Percentiles rank a stretch among this genome's conserved stretches.
phyloP scores from a whole-genome alignment of 164 flowering plant genomes.

The Pachysandra terminalis region DNA sequence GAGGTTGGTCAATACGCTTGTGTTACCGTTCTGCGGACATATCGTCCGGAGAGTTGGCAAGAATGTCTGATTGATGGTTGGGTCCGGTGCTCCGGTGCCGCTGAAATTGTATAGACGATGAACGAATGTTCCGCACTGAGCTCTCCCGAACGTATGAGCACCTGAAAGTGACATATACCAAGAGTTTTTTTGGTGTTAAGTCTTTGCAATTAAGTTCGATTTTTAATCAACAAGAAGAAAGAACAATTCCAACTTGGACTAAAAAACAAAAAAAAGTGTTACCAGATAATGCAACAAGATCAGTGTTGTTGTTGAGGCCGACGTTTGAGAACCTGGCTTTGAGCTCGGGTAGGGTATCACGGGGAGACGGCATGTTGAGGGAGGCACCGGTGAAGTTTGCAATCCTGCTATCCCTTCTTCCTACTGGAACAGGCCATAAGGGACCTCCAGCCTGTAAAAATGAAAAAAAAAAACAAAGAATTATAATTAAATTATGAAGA shows the following conservation, averaged over 20 bases:
- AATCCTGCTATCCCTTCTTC: too few relatives aligned
- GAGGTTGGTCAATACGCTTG: conserved; percentile 2
- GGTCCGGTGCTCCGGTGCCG: conserved; percentile 13
- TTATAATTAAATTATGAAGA: too few relatives aligned
- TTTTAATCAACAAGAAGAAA: neutral
- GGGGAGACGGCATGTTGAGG: neutral
- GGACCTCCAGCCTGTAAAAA: too few relatives aligned
- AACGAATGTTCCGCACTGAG: conserved; percentile 11
- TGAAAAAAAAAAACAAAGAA: too few relatives aligned
- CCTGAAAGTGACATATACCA: too few relatives aligned
- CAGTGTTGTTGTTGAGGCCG: conserved; percentile 11
- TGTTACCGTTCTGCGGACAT: conserved; percentile 9
- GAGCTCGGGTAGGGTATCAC: neutral
- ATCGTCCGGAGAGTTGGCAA: neutral
- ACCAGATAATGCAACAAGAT: conserved; percentile 30
- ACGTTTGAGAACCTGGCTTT: neutral
- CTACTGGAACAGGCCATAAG: too few relatives aligned
- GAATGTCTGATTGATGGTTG: conserved; percentile 5
- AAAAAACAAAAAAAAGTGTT: neutral
- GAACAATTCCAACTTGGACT: neutral
- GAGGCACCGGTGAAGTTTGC: conserved; percentile 1
- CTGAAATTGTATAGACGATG: too few relatives aligned
- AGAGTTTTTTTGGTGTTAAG: neutral
- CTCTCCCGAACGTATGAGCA: conserved; percentile 23
- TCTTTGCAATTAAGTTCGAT: neutral